phyloP scores from a whole-genome alignment of 169 alveolate species.

The Plasmodium adleri region DNA sequence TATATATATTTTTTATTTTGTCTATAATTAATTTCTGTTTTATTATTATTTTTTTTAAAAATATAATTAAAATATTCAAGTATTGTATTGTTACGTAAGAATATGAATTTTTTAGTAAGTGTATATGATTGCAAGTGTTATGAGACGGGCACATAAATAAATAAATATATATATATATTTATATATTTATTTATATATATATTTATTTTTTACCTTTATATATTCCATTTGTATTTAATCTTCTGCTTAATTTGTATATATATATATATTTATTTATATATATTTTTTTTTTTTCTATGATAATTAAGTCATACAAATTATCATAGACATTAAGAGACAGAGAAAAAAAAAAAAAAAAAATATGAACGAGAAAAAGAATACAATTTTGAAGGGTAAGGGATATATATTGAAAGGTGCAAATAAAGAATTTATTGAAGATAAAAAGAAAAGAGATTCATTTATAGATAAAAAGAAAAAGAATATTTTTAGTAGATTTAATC shows the following conservation, averaged over 20 bases:
- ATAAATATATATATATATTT: too few species aligned
- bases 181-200: neutral
- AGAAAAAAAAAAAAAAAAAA: neutral
- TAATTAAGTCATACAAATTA: too few species aligned
- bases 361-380: slow-evolving; percentile 11
- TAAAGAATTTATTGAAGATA: slow-evolving; percentile 17
- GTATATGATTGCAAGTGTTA: too few species aligned
- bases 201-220: neutral
- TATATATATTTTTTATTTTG: too few species aligned
- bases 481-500: slow-evolving; percentile 46
- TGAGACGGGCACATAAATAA: too few species aligned
- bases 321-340: neutral
- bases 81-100: too few species aligned
- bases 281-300: neutral
- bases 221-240: neutral
- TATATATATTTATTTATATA: neutral
- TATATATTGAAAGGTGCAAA: slow-evolving; percentile 26
- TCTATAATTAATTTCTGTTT: too few species aligned
- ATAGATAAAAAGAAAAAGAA: slow-evolving; percentile 31
- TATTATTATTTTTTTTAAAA: too few species aligned
- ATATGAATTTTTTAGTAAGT: too few species aligned
- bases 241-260: neutral
- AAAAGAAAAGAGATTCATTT: slow-evolving; percentile 14
- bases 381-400: slow-evolving; percentile 51
- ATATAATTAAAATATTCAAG: too few species aligned